Evolutionary conservation across 2,329 filamentous ascomycete genomes (phyloP).

Genomic region (Sarocladium kiliense): DNA sequence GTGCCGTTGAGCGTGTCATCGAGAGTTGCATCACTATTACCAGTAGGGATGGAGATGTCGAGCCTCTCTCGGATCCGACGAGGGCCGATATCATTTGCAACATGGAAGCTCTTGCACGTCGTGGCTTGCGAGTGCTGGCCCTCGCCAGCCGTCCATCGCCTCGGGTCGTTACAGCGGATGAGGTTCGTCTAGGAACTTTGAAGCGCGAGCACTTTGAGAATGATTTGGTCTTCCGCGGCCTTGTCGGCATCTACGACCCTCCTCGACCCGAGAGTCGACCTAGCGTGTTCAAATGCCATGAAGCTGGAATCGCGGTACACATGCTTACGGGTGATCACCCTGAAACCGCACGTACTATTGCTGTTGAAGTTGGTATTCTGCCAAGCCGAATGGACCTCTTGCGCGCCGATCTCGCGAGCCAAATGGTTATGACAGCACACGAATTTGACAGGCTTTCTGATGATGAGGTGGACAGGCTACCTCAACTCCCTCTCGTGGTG

Average conservation of each 20-base stretch:
- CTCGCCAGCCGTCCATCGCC: slow-evolving; percentile 37
- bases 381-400: slow-evolving; percentile 39
- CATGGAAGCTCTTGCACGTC: slow-evolving; percentile 60
- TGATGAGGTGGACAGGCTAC: slow-evolving; percentile 56
- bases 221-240: slow-evolving; percentile 55
- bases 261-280: slow-evolving; percentile 56
- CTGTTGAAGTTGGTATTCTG: slow-evolving; percentile 55
- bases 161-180: slow-evolving; percentile 18
- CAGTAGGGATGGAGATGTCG: slow-evolving; percentile 23
- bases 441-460: slow-evolving; percentile 61
- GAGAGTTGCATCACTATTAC: slow-evolving; percentile 49
- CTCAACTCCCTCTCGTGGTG: slow-evolving; percentile 60
- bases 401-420: slow-evolving; percentile 44
- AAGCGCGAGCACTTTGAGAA: slow-evolving; percentile 35
- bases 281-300: slow-evolving; percentile 49
- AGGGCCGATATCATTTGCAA: slow-evolving; percentile 53
- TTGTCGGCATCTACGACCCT: slow-evolving; percentile 64
- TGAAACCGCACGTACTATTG: slow-evolving; percentile 56
- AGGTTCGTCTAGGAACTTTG: slow-evolving; percentile 20
- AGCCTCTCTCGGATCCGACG: slow-evolving; percentile 28
- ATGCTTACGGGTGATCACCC: slow-evolving; percentile 64
- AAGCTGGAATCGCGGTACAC: slow-evolving; percentile 56
- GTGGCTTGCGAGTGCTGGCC: slow-evolving; percentile 62
- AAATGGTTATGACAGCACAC: slow-evolving; percentile 57
- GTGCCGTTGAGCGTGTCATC: slow-evolving; percentile 63